A percentile compares a stretch with the other conserved stretches of the same genome.
phyloP scores from a whole-genome alignment of 2,329 filamentous ascomycete species.

The Penicillium sp. region DNA sequence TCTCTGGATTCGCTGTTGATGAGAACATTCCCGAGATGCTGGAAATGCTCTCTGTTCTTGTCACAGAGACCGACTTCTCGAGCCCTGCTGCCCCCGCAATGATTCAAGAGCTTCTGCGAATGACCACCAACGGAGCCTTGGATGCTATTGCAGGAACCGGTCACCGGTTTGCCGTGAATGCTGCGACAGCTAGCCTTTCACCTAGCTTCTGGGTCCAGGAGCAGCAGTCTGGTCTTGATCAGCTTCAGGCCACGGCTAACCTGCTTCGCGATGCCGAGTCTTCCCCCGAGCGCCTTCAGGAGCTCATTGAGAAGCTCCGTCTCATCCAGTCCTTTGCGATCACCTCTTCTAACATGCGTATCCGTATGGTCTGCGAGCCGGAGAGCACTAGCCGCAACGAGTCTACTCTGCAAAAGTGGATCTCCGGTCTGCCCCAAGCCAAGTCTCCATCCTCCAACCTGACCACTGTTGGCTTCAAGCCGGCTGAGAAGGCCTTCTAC shows the following conservation, averaged over 20 bases:
- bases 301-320: conserved; percentile 81
- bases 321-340: conserved; percentile 79
- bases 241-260: conserved; percentile 80
- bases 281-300: conserved; percentile 68
- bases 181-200: conserved; percentile 78
- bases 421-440: conserved; percentile 59
- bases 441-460: conserved; percentile 38
- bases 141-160: conserved; percentile 90
- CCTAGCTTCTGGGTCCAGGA: conserved; percentile 72
- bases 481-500: conserved; percentile 75
- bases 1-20: conserved; percentile 86
- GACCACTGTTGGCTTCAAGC: conserved; percentile 31
- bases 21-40: conserved; percentile 90
- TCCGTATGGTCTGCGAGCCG: conserved; percentile 81
- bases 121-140: conserved; percentile 83
- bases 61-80: conserved; percentile 88
- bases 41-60: conserved; percentile 75
- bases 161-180: conserved; percentile 81
- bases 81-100: conserved; percentile 77
- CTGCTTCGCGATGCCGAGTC: conserved; percentile 69
- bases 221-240: conserved; percentile 85
- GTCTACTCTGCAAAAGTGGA: conserved; percentile 69
- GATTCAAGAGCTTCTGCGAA: conserved; percentile 83
- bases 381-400: conserved; percentile 74
- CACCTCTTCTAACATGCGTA: conserved; percentile 67